A percentile compares a stretch with the other conserved stretches of the same genome.
phyloP scores from a whole-genome alignment of 192 early-diverging fungal genomes.

The Backusella mclennaniae region DNA sequence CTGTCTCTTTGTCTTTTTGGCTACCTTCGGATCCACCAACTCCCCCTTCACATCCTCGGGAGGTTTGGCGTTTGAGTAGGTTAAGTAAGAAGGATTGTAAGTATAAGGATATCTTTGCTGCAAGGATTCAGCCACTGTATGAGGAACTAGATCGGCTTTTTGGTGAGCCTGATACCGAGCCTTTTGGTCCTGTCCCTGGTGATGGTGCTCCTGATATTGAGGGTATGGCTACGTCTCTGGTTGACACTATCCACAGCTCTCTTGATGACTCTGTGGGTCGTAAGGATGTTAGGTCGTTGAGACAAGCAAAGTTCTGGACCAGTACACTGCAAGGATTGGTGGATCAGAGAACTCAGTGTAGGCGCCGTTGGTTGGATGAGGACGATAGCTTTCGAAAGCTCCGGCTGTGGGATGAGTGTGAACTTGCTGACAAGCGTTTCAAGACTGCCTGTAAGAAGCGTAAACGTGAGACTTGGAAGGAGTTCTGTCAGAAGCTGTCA shows the following conservation, averaged over 20 bases:
- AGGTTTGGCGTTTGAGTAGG: no score
- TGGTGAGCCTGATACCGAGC: no score
- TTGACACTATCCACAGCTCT: not conserved
- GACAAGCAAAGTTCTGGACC: not conserved
- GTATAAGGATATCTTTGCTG: no score
- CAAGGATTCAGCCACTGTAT: no score
- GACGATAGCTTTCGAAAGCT: not conserved
- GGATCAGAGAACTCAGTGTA: not conserved
- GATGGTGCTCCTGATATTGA: not conserved
- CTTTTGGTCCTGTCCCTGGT: no score
- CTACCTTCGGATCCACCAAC: no score
- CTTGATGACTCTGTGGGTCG: not conserved
- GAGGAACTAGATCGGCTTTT: no score
- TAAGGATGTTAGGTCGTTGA: not conserved
- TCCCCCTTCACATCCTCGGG: no score
- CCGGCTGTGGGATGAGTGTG: not conserved
- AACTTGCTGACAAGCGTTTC: not conserved
- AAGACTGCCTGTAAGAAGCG: not conserved
- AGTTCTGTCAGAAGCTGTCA: not conserved
- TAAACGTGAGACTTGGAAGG: not conserved
- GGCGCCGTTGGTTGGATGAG: not conserved
- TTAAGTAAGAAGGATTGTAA: no score
- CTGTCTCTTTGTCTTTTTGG: no score
- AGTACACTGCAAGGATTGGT: not conserved
- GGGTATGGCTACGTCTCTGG: not conserved